These are phyloP conservation scores for Dryas alaskensis DNA, from an alignment of 306 rosid species.

Conservation along the genomic window DNA sequence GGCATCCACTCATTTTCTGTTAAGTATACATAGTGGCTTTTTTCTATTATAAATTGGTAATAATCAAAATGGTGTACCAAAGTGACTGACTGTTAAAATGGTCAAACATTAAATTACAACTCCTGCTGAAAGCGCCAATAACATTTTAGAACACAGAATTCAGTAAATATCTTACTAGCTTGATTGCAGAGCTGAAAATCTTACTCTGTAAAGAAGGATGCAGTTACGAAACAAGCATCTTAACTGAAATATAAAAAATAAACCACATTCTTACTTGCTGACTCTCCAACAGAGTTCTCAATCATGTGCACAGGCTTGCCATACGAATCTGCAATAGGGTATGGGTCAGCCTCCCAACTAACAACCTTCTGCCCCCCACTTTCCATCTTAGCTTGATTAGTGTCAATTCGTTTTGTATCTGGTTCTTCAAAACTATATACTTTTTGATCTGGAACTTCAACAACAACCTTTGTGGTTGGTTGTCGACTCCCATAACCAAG, in stretches of 20 bases:
- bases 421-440: constrained; percentile 66
- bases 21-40: neutral
- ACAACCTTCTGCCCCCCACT: constrained; percentile 56
- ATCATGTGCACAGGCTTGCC: constrained; percentile 56
- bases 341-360: constrained; percentile 69
- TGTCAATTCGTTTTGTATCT: constrained; percentile 82
- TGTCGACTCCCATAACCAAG: constrained; percentile 62
- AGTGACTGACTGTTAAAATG: neutral
- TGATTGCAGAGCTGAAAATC: constrained; percentile 4
- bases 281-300: constrained; percentile 39
- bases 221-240: constrained; percentile 15
- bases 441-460: constrained; percentile 73
- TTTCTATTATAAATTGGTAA: neutral
- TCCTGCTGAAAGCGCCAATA: neutral
- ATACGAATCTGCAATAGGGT: constrained; percentile 58
- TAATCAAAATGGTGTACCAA: neutral
- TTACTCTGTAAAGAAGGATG: neutral
- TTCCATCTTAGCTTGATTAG: constrained; percentile 63
- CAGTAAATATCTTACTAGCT: neutral
- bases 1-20: neutral
- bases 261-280: constrained; percentile 38
- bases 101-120: neutral
- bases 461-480: constrained; percentile 64
- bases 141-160: neutral
- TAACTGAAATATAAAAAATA: neutral